phyloP scores from a whole-genome alignment of 176 grass and related monocot species.

The Ensete ventricosum region DNA sequence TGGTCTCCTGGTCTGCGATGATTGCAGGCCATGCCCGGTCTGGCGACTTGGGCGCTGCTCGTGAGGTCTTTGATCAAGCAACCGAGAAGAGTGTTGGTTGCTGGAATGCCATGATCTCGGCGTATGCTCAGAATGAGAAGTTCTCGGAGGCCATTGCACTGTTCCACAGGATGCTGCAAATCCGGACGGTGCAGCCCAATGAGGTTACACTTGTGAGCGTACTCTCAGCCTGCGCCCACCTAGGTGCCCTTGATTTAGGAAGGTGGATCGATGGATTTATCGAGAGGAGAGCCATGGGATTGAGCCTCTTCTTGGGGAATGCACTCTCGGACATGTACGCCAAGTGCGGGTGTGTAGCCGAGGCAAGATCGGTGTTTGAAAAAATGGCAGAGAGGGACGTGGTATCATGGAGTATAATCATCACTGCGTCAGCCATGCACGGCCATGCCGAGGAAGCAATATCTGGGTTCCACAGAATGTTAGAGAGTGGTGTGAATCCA shows the following conservation, averaged over 20 bases:
- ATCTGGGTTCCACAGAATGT: conserved; percentile 26
- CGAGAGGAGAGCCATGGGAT: neutral
- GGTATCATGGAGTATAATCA: conserved; percentile 50
- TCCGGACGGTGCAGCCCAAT: conserved; percentile 7
- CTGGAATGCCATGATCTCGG: conserved; percentile 47
- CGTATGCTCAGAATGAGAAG: conserved; percentile 22
- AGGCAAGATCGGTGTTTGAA: conserved; percentile 23
- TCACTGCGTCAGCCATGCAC: conserved; percentile 37
- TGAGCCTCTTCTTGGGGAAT: conserved; percentile 28
- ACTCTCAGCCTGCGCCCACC: conserved; percentile 33
- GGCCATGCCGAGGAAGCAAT: conserved; percentile 36
- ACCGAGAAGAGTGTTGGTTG: conserved; percentile 33
- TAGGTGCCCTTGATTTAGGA: conserved; percentile 29
- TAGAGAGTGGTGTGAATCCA: neutral
- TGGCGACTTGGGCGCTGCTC: conserved; percentile 22
- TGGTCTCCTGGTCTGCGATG: conserved; percentile 45
- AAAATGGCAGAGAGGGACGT: conserved; percentile 22
- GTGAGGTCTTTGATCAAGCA: conserved; percentile 34
- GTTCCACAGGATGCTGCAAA: conserved; percentile 21
- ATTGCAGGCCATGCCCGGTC: conserved; percentile 25
- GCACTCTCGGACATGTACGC: conserved; percentile 51
- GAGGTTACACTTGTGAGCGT: conserved; percentile 30
- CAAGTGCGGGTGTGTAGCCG: conserved; percentile 37
- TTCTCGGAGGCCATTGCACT: neutral
- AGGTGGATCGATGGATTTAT: conserved; percentile 21